Percentiles rank a stretch among this genome's conserved stretches.
Evolutionary conservation across 257 asterid genomes (phyloP).

Genomic region (Salvia hispanica): DNA sequence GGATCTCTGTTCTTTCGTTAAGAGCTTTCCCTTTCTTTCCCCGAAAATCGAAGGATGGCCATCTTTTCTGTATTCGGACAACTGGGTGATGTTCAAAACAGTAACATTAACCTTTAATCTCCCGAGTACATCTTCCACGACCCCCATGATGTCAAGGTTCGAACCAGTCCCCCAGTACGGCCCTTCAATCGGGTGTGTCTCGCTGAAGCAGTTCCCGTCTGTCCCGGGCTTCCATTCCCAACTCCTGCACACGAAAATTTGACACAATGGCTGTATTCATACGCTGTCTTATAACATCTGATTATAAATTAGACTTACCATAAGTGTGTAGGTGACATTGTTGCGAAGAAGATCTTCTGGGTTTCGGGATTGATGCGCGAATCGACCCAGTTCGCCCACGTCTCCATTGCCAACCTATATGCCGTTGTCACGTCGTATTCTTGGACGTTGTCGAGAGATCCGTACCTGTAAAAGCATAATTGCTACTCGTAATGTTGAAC

Average conservation of each 20-base stretch:
- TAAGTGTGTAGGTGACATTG: slow-evolving; percentile 90
- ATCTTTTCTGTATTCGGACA: slow-evolving; percentile 84
- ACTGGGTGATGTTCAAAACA: slow-evolving; percentile 69
- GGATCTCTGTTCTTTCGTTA: slow-evolving; percentile 66
- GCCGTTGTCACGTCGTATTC: slow-evolving; percentile 77
- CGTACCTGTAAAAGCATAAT: slow-evolving; percentile 47
- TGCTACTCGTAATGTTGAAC: background rate
- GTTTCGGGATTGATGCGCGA: slow-evolving; percentile 48
- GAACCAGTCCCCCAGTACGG: slow-evolving; percentile 89
- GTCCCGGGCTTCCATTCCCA: slow-evolving; percentile 91
- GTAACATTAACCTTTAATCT: slow-evolving; percentile 49
- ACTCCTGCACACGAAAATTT: slow-evolving; percentile 47
- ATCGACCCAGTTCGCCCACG: slow-evolving; percentile 83
- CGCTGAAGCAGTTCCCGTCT: slow-evolving; percentile 80
- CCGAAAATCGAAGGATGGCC: slow-evolving; percentile 78
- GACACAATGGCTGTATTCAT: too few relatives aligned
- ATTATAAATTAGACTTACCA: slow-evolving; percentile 47
- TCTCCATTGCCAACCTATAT: slow-evolving; percentile 71
- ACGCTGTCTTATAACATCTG: too few relatives aligned
- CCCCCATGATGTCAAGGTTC: slow-evolving; percentile 66
- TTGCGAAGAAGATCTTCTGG: slow-evolving; percentile 67
- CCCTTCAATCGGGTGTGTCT: slow-evolving; percentile 60
- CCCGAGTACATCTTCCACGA: slow-evolving; percentile 49
- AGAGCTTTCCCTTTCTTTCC: slow-evolving; percentile 77
- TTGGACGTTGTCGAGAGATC: slow-evolving; percentile 49